phyloP scores from a whole-genome alignment of 352 stramenopile species.

The Phytopythium vexans region DNA sequence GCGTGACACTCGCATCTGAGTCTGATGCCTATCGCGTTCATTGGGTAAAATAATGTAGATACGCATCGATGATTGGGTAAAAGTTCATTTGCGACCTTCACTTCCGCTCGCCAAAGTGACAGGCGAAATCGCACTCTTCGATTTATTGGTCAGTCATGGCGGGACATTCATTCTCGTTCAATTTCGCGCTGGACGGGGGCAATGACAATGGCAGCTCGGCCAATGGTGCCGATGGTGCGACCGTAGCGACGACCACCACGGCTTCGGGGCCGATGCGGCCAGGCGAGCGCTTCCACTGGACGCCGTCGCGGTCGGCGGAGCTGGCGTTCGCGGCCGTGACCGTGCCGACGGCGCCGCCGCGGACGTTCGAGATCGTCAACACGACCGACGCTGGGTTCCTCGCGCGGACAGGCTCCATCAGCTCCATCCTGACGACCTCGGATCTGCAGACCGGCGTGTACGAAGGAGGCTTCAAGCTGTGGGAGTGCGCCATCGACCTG shows the following conservation, averaged over 20 bases:
- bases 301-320: not conserved
- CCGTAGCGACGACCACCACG: not conserved
- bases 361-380: slow-evolving; percentile 65
- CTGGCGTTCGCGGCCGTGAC: slow-evolving; percentile 30
- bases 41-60: slow-evolving; percentile 4
- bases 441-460: slow-evolving; percentile 80
- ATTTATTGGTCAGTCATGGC: slow-evolving; percentile 5
- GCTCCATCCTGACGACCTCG: slow-evolving; percentile 63
- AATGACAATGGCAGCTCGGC: not conserved
- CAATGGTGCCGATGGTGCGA: not conserved
- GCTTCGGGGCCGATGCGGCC: slow-evolving; percentile 26
- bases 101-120: too few relatives aligned
- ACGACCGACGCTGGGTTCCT: slow-evolving; percentile 49
- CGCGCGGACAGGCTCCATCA: slow-evolving; percentile 52
- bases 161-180: slow-evolving; percentile 54
- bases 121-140: too few relatives aligned
- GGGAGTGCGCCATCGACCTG: slow-evolving; percentile 79
- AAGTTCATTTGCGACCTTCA: not conserved
- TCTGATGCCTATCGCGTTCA: slow-evolving; percentile 1
- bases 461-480: slow-evolving; percentile 86
- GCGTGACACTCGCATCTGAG: not conserved
- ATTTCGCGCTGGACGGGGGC: slow-evolving; percentile 42
- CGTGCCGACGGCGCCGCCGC: slow-evolving; percentile 13
- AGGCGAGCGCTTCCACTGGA: slow-evolving; percentile 53
- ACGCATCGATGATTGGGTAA: slow-evolving; percentile 5